Conservation (phyloP, 208 protist genomes). For the Crithidia sp. region DNA sequence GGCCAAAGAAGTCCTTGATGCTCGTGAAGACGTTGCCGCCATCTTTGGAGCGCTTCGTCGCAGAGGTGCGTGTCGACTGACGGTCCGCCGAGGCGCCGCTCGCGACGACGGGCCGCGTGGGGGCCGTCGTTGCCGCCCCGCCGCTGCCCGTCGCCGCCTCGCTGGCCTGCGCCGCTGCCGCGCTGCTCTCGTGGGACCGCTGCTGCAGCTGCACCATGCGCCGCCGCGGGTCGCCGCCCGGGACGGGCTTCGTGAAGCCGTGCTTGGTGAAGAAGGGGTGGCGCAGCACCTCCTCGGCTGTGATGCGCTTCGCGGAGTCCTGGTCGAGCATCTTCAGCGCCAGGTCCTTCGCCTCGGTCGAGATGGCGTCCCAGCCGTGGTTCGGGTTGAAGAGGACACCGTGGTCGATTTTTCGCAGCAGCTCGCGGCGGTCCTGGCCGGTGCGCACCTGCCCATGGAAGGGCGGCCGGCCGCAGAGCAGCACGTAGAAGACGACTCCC, state of each 20-base stretch:
- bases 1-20: slow-evolving; percentile 34
- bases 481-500: slow-evolving; percentile 87
- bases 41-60: slow-evolving; percentile 28
- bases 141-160: slow-evolving; percentile 25
- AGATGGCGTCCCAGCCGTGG: slow-evolving; percentile 75
- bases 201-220: slow-evolving; percentile 36
- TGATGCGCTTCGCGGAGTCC: slow-evolving; percentile 66
- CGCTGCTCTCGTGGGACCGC: slow-evolving; percentile 21
- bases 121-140: neutral
- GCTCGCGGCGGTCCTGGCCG: slow-evolving; percentile 72
- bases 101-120: neutral
- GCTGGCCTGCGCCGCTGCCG: neutral
- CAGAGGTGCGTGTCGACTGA: neutral
- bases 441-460: slow-evolving; percentile 89
- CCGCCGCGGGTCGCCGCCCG: slow-evolving; percentile 33
- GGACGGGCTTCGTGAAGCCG: slow-evolving; percentile 44
- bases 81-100: neutral
- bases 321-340: slow-evolving; percentile 81
- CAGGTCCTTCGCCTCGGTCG: slow-evolving; percentile 83
- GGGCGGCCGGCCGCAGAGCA: slow-evolving; percentile 81
- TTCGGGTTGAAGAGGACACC: slow-evolving; percentile 85
- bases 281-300: slow-evolving; percentile 65
- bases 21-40: slow-evolving; percentile 27
- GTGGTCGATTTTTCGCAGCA: slow-evolving; percentile 78
- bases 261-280: slow-evolving; percentile 85